These are phyloP conservation scores for Auricularia cornea DNA, from an alignment of 768 basidiomycete species.

Conservation along the genomic window DNA sequence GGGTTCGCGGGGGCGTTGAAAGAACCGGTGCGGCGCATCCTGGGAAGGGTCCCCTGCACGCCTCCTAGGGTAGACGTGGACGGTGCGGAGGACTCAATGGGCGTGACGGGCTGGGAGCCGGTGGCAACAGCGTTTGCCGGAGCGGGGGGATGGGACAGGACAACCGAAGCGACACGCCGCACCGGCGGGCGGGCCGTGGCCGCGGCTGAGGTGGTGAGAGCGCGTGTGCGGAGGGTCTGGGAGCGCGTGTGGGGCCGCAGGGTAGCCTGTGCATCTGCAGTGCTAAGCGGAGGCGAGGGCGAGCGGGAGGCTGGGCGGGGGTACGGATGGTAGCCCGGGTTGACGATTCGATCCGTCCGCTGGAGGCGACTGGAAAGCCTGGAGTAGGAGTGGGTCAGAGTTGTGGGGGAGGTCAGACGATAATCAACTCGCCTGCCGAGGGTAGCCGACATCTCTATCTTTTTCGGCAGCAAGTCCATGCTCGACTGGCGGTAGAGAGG, in stretches of 20 bases:
- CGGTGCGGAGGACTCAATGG: constrained; percentile 30
- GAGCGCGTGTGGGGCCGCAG: constrained; percentile 11
- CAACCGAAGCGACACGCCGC: neutral
- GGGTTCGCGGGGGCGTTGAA: constrained; percentile 13
- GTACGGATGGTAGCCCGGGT: constrained; percentile 51
- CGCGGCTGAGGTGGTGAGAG: constrained; percentile 30
- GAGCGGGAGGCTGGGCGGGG: constrained; percentile 31
- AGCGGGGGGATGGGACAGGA: neutral
- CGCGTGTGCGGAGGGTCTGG: constrained; percentile 31
- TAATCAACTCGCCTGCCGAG: constrained; percentile 2
- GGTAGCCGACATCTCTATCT: neutral
- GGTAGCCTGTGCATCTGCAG: neutral
- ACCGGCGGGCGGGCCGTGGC: neutral
- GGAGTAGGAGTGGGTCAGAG: constrained; percentile 12
- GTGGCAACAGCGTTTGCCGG: no score
- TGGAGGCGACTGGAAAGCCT: constrained; percentile 65
- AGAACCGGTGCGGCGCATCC: constrained; percentile 30
- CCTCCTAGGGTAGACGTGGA: neutral
- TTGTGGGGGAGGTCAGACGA: constrained; percentile 10
- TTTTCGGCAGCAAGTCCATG: constrained; percentile 63
- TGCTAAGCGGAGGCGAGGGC: constrained; percentile 20
- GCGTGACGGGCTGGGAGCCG: constrained; percentile 18
- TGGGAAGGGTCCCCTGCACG: constrained; percentile 14
- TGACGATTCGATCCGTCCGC: constrained; percentile 49
- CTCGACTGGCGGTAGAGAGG: constrained; percentile 71